Base-by-base conservation (phyloP, 768 basidiomycete species). In the Crucibulum laeve region DNA sequence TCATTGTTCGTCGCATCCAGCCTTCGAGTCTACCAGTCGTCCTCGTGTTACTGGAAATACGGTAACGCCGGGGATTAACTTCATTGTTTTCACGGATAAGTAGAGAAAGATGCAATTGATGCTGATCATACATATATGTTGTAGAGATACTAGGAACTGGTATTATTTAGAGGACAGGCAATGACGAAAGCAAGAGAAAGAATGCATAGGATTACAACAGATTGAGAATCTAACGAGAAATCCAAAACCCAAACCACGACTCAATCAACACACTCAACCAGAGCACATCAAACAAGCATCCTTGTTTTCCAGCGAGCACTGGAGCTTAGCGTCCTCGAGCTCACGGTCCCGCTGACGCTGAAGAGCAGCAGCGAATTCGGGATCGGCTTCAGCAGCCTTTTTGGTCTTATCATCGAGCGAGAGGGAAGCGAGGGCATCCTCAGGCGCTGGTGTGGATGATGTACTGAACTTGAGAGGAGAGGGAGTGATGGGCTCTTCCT, bases 281-380 rank as follows among this genome's bases (percentile, higher is more conserved):
- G 88, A 91, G 68, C 90, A 92, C 90, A 93, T 93, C 60, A 92
- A 54, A 58, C 91, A 95, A 1, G 87, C 90, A 43, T 95, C 92
- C 73, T 93, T 93, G 67, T 95, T 95, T 63, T 94, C 91, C 38
- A 95, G 53, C 49, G 88, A 90, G 58, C 93, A 95, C 59, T 77
- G 64, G 45, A 93, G 62, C 66, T 85, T 84, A 4, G 83, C 93
- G 46, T 88, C 84, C 61, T 88, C 93, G 3, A 80, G 65, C 65
- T 91, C 84, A 14, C 85, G 77, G 40, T 84, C 80, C 51, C 76
- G 75, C 56, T 82, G 80, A 38, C 85, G 69, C 52, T 77, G 68
- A 40, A 92, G 63, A 0, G 91, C 90, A 25, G 84, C 89, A 8
- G 85, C 85, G 53, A 84, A 91, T 57, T 90, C 91, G 3, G 85